Base-by-base conservation (phyloP, 2,329 filamentous ascomycete genomes). In the Colletotrichum sp. region DNA sequence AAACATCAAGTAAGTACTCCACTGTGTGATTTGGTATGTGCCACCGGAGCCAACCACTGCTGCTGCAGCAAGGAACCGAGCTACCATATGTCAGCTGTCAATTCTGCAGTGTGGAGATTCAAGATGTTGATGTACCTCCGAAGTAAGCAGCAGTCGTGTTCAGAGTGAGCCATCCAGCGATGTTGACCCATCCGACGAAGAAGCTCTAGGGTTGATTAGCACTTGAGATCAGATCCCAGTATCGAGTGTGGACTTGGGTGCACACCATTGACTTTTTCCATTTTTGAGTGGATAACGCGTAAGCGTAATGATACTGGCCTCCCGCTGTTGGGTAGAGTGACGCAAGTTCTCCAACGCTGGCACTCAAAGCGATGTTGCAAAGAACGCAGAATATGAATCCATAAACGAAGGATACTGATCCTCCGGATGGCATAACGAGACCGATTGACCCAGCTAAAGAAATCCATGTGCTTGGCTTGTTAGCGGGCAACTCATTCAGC, bases 251-350 rank as follows among this genome's bases (percentile, higher is more conserved):
- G 1, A 12, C 52, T 10, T 1, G 3, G 30, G 71, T 21, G n/a
- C 79, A 30, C 71, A 86, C 85, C 81, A 85, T 82, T 0, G 80
- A 71, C 38, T 81, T 84, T 66, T 81, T 85, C 85, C 86, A 87
- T 21, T 77, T 79, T 0, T 85, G 81, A 4, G 83, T 83, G 32
- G 83, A 86, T 10, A 87, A 67, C 0, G 85, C 84, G 76, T 85
- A 86, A 4, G 85, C 85, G 30, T 86, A 87, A 66, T 88, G 85
- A 79, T 88, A 88, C 61, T 88, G 87, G 1, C 87, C 87, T 9
- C 86, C 87, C 0, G 86, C 85, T 0, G 87, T 88, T 0, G 86
- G 87, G 85, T 86, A 88, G 58, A 88, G 84, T 3, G 85, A 84
- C 0, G 84, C 83, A 4, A 88, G 78, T 72, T 88, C 87, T 2